phyloP scores from a whole-genome alignment of 306 rosid genomes.

The Oxytropis ochrocephala region DNA sequence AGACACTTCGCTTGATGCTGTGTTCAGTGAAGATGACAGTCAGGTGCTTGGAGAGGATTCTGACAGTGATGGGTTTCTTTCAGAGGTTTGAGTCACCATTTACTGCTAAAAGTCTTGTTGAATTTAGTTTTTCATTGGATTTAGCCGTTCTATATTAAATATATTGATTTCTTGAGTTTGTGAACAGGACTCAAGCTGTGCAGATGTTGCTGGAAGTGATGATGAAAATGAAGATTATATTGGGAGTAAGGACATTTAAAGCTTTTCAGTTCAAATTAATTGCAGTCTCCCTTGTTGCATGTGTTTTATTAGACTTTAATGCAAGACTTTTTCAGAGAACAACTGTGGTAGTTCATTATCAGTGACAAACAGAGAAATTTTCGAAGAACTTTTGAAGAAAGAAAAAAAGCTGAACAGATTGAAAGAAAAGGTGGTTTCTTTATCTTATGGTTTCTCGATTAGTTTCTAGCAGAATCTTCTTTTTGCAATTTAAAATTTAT shows the following conservation, averaged over 20 bases:
- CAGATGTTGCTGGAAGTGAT: slow-evolving; percentile 26
- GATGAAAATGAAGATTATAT: slow-evolving; percentile 33
- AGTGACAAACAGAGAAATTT: slow-evolving; percentile 46
- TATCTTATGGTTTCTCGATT: not conserved
- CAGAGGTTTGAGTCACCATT: slow-evolving; percentile 58
- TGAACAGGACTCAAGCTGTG: slow-evolving; percentile 48
- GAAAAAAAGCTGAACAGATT: slow-evolving; percentile 48
- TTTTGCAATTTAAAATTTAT: not conserved
- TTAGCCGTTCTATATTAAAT: not conserved
- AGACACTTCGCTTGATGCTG: slow-evolving; percentile 42
- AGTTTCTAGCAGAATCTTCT: not conserved
- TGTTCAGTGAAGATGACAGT: slow-evolving; percentile 58
- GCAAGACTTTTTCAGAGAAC: slow-evolving; percentile 39
- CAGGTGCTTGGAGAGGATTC: slow-evolving; percentile 53
- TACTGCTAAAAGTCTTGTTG: not conserved
- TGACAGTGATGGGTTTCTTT: slow-evolving; percentile 78
- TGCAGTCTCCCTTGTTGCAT: not conserved
- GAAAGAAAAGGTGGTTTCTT: slow-evolving; percentile 62
- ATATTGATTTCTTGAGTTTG: slow-evolving; percentile 16
- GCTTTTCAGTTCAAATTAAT: not conserved
- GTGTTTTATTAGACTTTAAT: not conserved
- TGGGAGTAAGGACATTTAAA: slow-evolving; percentile 38
- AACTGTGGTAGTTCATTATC: slow-evolving; percentile 36
- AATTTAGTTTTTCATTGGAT: not conserved
- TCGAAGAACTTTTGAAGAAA: slow-evolving; percentile 47